Percentiles rank a stretch among this genome's conserved stretches.
phyloP scores from a whole-genome alignment of 371 early-diverging fungal species.

The Smittium mucronatum region DNA sequence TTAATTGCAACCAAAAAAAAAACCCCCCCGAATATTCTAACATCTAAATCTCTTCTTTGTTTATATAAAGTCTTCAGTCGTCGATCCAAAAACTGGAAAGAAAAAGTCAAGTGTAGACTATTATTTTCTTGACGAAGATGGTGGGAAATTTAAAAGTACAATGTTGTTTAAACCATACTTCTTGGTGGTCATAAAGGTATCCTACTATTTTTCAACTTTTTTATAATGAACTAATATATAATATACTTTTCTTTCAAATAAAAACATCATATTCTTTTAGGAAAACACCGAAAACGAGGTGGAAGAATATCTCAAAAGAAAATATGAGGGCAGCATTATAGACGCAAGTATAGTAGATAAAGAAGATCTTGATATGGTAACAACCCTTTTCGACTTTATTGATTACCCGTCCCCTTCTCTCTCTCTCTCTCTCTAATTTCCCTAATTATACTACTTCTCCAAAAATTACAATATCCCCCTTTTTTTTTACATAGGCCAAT shows the following conservation, averaged over 20 bases:
- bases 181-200: slow-evolving; percentile 66
- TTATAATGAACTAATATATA: neutral
- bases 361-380: slow-evolving; percentile 73
- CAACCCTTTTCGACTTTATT: too few species aligned
- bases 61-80: slow-evolving; percentile 37
- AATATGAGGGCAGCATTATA: slow-evolving; percentile 52
- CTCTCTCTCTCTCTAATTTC: neutral
- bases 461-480: neutral
- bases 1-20: slow-evolving; percentile 4
- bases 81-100: slow-evolving; percentile 5
- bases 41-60: neutral
- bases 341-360: slow-evolving; percentile 50
- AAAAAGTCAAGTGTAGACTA: slow-evolving; percentile 62
- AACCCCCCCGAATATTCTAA: neutral
- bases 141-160: slow-evolving; percentile 77
- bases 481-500: slow-evolving; percentile 40
- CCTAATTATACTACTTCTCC: neutral
- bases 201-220: slow-evolving; percentile 1
- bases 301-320: slow-evolving; percentile 69
- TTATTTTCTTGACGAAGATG: slow-evolving; percentile 85
- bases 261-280: slow-evolving; percentile 28
- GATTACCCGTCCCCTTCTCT: too few species aligned
- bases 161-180: slow-evolving; percentile 81
- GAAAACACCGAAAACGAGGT: slow-evolving; percentile 61
- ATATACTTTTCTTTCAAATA: slow-evolving; percentile 3